Evolutionary conservation across 176 grass and related monocot genomes (phyloP).

Genomic region (Thinopyrum elongatum): DNA sequence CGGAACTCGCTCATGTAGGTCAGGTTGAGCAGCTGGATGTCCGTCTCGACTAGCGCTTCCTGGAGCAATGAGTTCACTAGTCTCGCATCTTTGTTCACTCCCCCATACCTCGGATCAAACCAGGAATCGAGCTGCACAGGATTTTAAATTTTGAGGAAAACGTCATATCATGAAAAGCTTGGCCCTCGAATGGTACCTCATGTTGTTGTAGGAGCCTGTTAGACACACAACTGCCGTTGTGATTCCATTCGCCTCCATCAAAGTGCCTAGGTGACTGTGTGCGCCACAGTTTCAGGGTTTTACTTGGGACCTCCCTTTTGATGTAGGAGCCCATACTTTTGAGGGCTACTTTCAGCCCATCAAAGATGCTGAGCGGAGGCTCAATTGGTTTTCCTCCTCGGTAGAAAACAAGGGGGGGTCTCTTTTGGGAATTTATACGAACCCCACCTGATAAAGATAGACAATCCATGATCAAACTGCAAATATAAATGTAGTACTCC

Average conservation of each 20-base stretch:
- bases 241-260: conserved; percentile 83
- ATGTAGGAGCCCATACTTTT: conserved; percentile 78
- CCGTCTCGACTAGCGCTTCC: conserved; percentile 33
- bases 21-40: conserved; percentile 71
- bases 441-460: conserved; percentile 61
- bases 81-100: conserved; percentile 78
- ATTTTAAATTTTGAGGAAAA: background rate
- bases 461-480: background rate
- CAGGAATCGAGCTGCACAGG: conserved; percentile 68
- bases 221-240: conserved; percentile 74
- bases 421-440: conserved; percentile 84
- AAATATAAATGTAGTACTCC: background rate
- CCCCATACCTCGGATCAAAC: conserved; percentile 59
- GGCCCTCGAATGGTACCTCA: conserved; percentile 42
- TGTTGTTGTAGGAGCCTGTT: conserved; percentile 52
- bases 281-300: conserved; percentile 74
- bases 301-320: conserved; percentile 66
- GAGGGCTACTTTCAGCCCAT: conserved; percentile 67
- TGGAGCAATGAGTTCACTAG: conserved; percentile 57
- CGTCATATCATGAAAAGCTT: background rate
- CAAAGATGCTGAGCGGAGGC: conserved; percentile 55
- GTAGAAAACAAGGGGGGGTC: conserved; percentile 89
- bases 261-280: conserved; percentile 91
- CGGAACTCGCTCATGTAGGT: conserved; percentile 62
- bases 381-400: conserved; percentile 65